phyloP scores from a whole-genome alignment of 2,329 filamentous ascomycete genomes.

The Fusarium sp. region DNA sequence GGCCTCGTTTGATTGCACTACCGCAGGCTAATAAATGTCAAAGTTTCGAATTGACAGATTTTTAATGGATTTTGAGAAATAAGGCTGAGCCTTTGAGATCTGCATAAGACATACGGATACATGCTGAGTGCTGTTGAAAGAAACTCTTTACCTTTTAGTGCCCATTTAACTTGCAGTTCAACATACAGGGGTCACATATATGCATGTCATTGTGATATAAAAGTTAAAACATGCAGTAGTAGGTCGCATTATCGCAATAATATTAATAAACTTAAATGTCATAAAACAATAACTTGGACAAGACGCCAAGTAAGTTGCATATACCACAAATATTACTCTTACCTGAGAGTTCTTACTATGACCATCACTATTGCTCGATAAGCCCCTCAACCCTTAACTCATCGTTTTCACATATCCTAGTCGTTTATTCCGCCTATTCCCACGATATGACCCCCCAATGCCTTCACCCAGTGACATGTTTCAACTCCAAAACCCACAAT shows the following conservation, averaged over 20 bases:
- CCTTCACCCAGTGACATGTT: conserved; percentile 3
- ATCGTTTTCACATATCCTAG: conserved; percentile 1
- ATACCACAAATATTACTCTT: not conserved
- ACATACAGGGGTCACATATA: not conserved
- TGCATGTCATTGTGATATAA: not conserved
- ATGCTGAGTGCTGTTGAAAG: not conserved
- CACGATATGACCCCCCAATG: conserved; percentile 4
- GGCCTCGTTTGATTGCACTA: not conserved
- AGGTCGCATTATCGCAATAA: no score
- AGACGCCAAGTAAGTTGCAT: not conserved
- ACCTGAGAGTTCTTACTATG: not conserved
- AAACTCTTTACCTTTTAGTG: not conserved
- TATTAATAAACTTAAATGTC: no score
- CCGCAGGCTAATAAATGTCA: conserved; percentile 6
- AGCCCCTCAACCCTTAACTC: not conserved
- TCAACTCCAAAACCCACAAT: conserved; percentile 18
- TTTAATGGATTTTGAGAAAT: not conserved
- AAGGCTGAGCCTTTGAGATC: conserved; percentile 10
- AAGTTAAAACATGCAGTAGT: not conserved
- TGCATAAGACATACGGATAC: not conserved
- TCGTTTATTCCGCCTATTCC: conserved; percentile 24
- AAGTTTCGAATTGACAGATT: conserved; percentile 13
- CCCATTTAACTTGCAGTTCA: not conserved
- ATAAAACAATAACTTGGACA: no score
- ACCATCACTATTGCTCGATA: not conserved